Percentiles rank a stretch among this genome's conserved stretches.
phyloP scores from a whole-genome alignment of 352 stramenopile species.

The Saprolegnia diclina region DNA sequence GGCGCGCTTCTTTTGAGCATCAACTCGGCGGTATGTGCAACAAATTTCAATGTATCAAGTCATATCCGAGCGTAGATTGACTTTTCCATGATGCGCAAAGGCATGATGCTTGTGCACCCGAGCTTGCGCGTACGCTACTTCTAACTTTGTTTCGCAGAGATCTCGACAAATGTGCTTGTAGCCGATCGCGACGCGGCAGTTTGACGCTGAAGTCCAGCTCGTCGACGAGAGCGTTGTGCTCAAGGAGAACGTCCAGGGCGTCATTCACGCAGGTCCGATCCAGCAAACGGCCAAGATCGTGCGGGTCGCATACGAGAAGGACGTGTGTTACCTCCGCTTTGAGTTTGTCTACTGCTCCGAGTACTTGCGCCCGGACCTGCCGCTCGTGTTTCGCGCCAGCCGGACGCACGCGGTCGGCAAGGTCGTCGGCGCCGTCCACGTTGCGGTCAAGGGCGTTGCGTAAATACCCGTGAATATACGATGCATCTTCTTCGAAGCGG shows the following conservation, averaged over 20 bases:
- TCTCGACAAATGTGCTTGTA: not conserved
- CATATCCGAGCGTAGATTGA: constrained; percentile 27
- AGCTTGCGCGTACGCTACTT: constrained; percentile 34
- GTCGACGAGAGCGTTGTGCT: constrained; percentile 48
- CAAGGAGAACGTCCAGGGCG: constrained; percentile 67
- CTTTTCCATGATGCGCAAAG: constrained; percentile 41
- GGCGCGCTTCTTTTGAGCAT: constrained; percentile 52
- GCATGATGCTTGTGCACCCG: constrained; percentile 68
- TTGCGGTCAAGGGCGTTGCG: constrained; percentile 29
- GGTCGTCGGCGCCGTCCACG: constrained; percentile 56
- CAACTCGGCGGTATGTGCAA: constrained; percentile 27
- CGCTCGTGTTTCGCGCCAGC: constrained; percentile 64
- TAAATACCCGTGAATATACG: not conserved
- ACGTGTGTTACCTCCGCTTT: constrained; percentile 52
- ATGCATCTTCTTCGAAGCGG: not conserved
- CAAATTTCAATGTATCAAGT: constrained; percentile 13
- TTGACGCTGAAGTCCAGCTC: constrained; percentile 73
- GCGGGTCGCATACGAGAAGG: constrained; percentile 25
- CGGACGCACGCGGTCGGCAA: constrained; percentile 61
- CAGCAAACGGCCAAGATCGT: constrained; percentile 78
- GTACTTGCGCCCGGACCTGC: constrained; percentile 70
- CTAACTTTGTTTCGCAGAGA: not conserved
- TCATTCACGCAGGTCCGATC: constrained; percentile 77
- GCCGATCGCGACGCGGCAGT: constrained; percentile 58
- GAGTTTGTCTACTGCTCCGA: constrained; percentile 85